Base-by-base conservation (phyloP, 768 basidiomycete species). In the Lactarius psammicola region DNA sequence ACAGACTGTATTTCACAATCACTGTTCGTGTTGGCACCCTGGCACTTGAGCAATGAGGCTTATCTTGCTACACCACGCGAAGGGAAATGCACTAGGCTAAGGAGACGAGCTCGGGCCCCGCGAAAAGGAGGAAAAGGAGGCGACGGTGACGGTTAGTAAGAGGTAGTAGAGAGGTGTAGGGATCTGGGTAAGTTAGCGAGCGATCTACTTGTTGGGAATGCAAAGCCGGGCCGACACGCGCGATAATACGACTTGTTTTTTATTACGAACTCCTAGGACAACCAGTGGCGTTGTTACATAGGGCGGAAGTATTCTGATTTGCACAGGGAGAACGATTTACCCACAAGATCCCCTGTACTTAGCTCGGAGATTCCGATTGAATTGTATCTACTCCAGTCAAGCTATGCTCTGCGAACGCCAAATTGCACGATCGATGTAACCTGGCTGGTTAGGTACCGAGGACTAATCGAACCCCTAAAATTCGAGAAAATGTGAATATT, bases 211-310 rank as follows among this genome's bases (percentile, higher is more conserved):
- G 4, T 44, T 44, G 42, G 42, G 11, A 15, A 1, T 51, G 26
- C 23, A 51, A 51, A 26, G 13, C 49, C 49, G 49, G 49, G 49
- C 49, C 49, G 49, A 51, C 49, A 51, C 49, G 49, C 23, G 46
- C 23, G n/a, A n/a, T 0, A 9, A 44, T 10, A 44, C 38, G 40
- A 40, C 38, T 11, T 10, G 8, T 5, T 17, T 18, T 40, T 40
- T n/a, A n/a, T n/a, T n/a, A n/a, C n/a, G n/a, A n/a, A n/a, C n/a
- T n/a, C n/a, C n/a, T n/a, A n/a, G n/a, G n/a, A n/a, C n/a, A n/a
- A n/a, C n/a, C n/a, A n/a, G n/a, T n/a, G n/a, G n/a, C n/a, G n/a
- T n/a, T n/a, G n/a, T n/a, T n/a, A n/a, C n/a, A 8, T 34, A 34
- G 33, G 9, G 36, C 36, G 36, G 36, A 36, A 36, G 9, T 34